Evolutionary conservation across 2,329 filamentous ascomycete genomes (phyloP).

Genomic region (Colletotrichum chrysophilum): DNA sequence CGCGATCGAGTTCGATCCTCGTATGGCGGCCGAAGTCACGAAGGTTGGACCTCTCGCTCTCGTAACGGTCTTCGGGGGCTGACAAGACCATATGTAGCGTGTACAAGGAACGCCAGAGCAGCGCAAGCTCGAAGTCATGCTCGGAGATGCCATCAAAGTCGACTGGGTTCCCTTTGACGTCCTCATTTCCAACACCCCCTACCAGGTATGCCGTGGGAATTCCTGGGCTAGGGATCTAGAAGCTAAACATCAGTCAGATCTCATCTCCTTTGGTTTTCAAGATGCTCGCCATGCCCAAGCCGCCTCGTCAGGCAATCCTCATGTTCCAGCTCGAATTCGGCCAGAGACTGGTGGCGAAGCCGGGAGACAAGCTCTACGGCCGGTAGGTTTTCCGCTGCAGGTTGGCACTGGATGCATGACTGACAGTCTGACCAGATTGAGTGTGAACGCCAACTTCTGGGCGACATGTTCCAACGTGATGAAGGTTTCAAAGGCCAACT

Average conservation of each 20-base stretch:
- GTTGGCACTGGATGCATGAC: neutral
- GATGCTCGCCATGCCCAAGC: constrained; percentile 80
- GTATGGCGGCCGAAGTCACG: constrained; percentile 95
- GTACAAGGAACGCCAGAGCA: constrained; percentile 88
- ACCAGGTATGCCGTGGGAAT: constrained; percentile 52
- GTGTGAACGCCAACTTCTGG: constrained; percentile 25
- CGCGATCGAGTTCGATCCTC: constrained; percentile 90
- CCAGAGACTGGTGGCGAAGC: constrained; percentile 84
- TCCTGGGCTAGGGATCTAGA: neutral
- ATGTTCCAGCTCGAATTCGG: constrained; percentile 98
- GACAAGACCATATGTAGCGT: constrained; percentile 74
- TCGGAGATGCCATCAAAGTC: constrained; percentile 74
- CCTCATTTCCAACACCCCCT: constrained; percentile 74
- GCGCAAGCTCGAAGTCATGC: constrained; percentile 83
- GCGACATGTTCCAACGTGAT: constrained; percentile 23
- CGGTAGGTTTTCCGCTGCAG: constrained; percentile 56
- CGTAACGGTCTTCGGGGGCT: constrained; percentile 44
- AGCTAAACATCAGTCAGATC: constrained; percentile 58
- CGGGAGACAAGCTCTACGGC: constrained; percentile 52
- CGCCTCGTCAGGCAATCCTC: constrained; percentile 84
- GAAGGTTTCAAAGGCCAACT: constrained; percentile 63
- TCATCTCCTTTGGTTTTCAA: constrained; percentile 92
- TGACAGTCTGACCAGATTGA: constrained; percentile 12
- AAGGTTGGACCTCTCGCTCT: constrained; percentile 55
- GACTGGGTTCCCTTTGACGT: constrained; percentile 74